These are phyloP conservation scores for Periconia digitata DNA, from an alignment of 2,329 filamentous ascomycete species.

Conservation along the genomic window DNA sequence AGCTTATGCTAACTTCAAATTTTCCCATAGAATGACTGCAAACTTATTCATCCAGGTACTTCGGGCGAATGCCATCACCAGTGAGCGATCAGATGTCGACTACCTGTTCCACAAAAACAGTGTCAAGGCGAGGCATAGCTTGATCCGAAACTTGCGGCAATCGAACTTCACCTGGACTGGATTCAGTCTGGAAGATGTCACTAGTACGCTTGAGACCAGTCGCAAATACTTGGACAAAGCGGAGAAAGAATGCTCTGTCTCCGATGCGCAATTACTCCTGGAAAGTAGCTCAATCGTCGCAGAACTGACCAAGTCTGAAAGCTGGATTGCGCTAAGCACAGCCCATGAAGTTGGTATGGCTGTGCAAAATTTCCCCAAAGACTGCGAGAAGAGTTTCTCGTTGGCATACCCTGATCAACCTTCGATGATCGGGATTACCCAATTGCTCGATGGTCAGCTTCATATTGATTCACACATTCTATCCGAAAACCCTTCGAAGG, in stretches of 20 bases:
- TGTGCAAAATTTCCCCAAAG: slow-evolving; percentile 66
- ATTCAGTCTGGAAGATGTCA: slow-evolving; percentile 65
- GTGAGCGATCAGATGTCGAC: slow-evolving; percentile 78
- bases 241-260: slow-evolving; percentile 58
- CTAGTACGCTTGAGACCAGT: slow-evolving; percentile 65
- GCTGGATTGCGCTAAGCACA: slow-evolving; percentile 67
- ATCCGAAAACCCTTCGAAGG: slow-evolving; percentile 25
- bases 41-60: slow-evolving; percentile 86
- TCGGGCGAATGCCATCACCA: slow-evolving; percentile 84
- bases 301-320: slow-evolving; percentile 58
- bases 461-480: slow-evolving; percentile 49
- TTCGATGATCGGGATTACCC: slow-evolving; percentile 59
- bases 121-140: slow-evolving; percentile 62
- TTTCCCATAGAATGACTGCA: slow-evolving; percentile 58
- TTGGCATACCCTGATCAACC: slow-evolving; percentile 54
- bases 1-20: neutral
- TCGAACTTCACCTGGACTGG: slow-evolving; percentile 87
- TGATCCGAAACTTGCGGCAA: slow-evolving; percentile 79
- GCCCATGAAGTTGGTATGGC: slow-evolving; percentile 79
- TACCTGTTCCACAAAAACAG: slow-evolving; percentile 86
- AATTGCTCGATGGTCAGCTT: slow-evolving; percentile 58
- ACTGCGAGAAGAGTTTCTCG: slow-evolving; percentile 66
- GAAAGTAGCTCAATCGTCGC: slow-evolving; percentile 69
- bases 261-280: slow-evolving; percentile 63
- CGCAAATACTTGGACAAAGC: slow-evolving; percentile 67